These are phyloP conservation scores for Nannizziopsis barbatae DNA, from an alignment of 2,329 filamentous ascomycete genomes.

Conservation along the genomic window DNA sequence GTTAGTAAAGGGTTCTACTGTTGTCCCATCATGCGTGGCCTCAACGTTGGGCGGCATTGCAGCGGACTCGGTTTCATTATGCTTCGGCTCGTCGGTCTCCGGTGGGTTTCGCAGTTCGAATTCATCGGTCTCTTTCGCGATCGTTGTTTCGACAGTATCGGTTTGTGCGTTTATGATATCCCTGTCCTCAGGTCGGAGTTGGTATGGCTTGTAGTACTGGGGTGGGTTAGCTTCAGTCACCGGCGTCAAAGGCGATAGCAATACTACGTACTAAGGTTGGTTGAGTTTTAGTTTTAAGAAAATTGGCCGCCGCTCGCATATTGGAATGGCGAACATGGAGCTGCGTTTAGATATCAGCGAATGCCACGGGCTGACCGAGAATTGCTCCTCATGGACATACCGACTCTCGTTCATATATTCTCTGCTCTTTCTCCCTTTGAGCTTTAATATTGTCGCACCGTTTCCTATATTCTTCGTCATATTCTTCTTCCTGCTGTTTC, in stretches of 20 bases:
- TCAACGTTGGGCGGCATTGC: slow-evolving; percentile 16
- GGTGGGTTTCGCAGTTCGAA: slow-evolving; percentile 44
- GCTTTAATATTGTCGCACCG: slow-evolving; percentile 52
- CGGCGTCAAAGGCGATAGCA: not conserved
- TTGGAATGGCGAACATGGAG: slow-evolving; percentile 65
- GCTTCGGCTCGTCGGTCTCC: slow-evolving; percentile 18
- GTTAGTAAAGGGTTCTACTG: slow-evolving; percentile 22
- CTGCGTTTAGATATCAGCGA: slow-evolving; percentile 36
- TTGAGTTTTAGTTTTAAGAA: slow-evolving; percentile 57
- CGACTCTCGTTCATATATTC: slow-evolving; percentile 61
- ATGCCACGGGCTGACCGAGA: slow-evolving; percentile 10
- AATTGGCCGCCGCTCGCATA: slow-evolving; percentile 59
- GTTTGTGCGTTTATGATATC: slow-evolving; percentile 60
- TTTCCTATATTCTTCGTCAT: slow-evolving; percentile 55
- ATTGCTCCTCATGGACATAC: slow-evolving; percentile 42
- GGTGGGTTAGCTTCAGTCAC: slow-evolving; percentile 17
- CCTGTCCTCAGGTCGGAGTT: slow-evolving; percentile 58
- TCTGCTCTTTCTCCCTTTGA: slow-evolving; percentile 57
- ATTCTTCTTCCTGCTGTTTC: slow-evolving; percentile 64
- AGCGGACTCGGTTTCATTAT: slow-evolving; percentile 14
- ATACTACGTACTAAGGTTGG: slow-evolving; percentile 58
- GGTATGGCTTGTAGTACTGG: slow-evolving; percentile 80
- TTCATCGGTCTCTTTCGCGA: slow-evolving; percentile 54
- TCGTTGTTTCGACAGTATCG: slow-evolving; percentile 49
- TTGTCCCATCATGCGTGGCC: slow-evolving; percentile 35